Conservation (phyloP, 2,329 filamentous ascomycete species). For the Penicillium digitatum region DNA sequence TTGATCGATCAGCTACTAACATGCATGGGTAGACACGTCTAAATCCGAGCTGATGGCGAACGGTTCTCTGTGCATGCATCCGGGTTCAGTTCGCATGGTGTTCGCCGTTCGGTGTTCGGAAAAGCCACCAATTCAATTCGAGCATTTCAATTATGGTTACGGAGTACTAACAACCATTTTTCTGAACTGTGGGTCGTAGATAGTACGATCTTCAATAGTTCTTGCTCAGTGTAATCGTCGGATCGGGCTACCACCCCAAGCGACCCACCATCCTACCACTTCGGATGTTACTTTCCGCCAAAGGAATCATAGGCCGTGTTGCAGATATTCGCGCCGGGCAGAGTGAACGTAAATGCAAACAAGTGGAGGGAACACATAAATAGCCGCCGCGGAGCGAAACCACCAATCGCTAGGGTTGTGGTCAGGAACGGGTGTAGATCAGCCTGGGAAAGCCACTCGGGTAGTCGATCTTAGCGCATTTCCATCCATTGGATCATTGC, state of each 20-base stretch:
- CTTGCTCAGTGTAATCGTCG: neutral
- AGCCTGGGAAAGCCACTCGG: slow-evolving; percentile 9
- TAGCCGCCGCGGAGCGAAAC: neutral
- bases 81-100: neutral
- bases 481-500: neutral
- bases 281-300: neutral
- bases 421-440: slow-evolving; percentile 17
- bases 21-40: neutral
- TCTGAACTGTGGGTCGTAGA: neutral
- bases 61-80: neutral
- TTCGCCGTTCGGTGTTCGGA: neutral
- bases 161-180: neutral
- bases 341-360: neutral
- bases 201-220: neutral
- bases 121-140: neutral
- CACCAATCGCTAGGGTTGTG: neutral
- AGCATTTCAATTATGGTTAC: neutral
- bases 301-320: neutral
- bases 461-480: slow-evolving; percentile 17
- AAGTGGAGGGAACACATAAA: neutral
- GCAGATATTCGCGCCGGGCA: neutral
- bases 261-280: neutral
- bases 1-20: neutral
- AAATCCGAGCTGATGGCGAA: neutral
- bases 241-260: neutral